Base-by-base conservation (phyloP, 139 green algal genomes). In the Ostreobium quekettii region DNA sequence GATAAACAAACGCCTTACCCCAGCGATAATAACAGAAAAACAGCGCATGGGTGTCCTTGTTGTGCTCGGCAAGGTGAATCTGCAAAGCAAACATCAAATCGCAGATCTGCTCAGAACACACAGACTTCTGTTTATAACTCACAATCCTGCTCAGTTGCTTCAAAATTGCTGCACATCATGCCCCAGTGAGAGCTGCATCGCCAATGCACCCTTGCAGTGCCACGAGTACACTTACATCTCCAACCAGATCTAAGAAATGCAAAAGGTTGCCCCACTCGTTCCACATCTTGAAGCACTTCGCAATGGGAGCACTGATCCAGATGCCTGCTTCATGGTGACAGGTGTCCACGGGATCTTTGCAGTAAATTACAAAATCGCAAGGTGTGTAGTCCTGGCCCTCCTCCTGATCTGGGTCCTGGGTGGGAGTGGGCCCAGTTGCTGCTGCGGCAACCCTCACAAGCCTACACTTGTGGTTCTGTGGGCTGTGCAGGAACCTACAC, bases 1-100 rank as follows among this genome's bases (percentile, higher is more conserved):
- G n/a, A n/a, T n/a, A n/a, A n/a, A n/a, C n/a, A 11, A 11, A 53
- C 28, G 26, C 68, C 81, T 68, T 60, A 87, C 82, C 68, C 63
- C 65, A 82, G 35, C 82, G 67, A 35, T 87, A 87, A 66, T 80
- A 87, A 67, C 79, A 85, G 42, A 85, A 76, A n/a, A 87, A 78
- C 1, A 85, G 38, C 3, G 76, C 82, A 58, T 82, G 70, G 59
- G 83, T 72, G 26, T 63, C 62, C 5, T 74, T 63, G 35, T 76
- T 64, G 22, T 65, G 60, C 47, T 85, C n/a, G n/a, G n/a, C 79
- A 11, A 87, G 70, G 0, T 77, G 76, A 38, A 87, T 83, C 81
- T 87, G 75, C 64, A 71, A 2, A 62, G n/a, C n/a, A n/a, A n/a
- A n/a, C n/a, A n/a, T n/a, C n/a, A n/a, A n/a, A n/a, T n/a, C n/a